phyloP scores from a whole-genome alignment of 495 filamentous ascomycete genomes.

The Aspergillus biplanus region DNA sequence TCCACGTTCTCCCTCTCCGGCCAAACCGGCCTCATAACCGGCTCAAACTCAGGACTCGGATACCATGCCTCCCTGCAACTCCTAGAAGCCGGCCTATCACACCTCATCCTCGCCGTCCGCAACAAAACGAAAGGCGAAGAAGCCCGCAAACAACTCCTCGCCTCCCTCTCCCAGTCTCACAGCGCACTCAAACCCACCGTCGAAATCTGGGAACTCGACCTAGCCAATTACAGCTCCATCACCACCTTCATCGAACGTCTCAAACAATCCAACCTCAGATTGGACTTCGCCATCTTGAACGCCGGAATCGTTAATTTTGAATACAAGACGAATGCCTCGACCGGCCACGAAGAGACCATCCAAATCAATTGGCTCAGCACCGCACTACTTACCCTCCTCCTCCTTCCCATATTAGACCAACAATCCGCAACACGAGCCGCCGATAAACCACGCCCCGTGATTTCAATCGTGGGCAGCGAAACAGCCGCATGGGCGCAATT shows the following conservation, averaged over 20 bases:
- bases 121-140: constrained; percentile 40
- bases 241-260: constrained; percentile 29
- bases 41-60: constrained; percentile 48
- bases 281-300: constrained; percentile 34
- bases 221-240: constrained; percentile 30
- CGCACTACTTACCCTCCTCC: constrained; percentile 47
- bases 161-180: neutral
- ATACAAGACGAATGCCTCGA: constrained; percentile 32
- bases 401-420: constrained; percentile 45
- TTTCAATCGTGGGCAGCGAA: constrained; percentile 20
- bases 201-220: constrained; percentile 38
- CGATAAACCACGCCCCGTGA: constrained; percentile 4
- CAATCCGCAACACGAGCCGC: neutral
- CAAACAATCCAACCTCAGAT: constrained; percentile 13
- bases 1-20: constrained; percentile 22
- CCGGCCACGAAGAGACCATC: constrained; percentile 48
- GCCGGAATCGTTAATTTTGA: constrained; percentile 32
- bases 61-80: constrained; percentile 41
- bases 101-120: constrained; percentile 53
- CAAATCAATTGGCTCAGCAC: constrained; percentile 55
- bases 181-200: constrained; percentile 23
- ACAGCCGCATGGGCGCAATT: constrained; percentile 20
- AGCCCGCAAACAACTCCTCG: constrained; percentile 9
- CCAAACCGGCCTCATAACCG: constrained; percentile 48
- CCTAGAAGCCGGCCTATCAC: constrained; percentile 38